Base-by-base conservation (phyloP, 805 yeast species). In the Metschnikowia baotianmanensis region DNA sequence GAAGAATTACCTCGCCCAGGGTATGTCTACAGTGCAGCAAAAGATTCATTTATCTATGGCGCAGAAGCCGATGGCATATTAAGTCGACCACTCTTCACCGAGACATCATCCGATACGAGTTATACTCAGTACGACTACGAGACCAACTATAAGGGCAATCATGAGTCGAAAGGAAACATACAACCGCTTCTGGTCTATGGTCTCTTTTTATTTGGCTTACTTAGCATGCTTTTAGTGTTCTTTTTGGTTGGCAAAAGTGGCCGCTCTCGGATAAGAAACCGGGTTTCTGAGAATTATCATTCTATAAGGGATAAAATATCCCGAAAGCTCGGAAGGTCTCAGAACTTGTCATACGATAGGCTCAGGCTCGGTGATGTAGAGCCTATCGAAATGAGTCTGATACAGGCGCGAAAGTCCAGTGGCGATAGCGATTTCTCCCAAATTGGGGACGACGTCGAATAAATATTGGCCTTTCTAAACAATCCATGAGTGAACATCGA, bases 41-140 rank as follows among this genome's bases (percentile, higher is more conserved):
- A 77, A 0, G 69, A 67, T 15, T 58, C 69, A 4, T 77, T 71
- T 50, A 62, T 67, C 19, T 64, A 65, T 43, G 87, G 87, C 3
- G 78, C 80, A 12, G 86, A 81, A 51, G 61, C 58, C 7, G 53
- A 51, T 3, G 73, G 69, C 2, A 48, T 74, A 0, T 34, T 49
- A 0, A 36, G 59, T 9, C 58, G 86, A 33, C 85, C 84, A 0
- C 52, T 37, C 2, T 77, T 63, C 45, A 34, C 46, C 2, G 34
- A 41, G 5, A 60, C 61, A 5, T 21, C 40, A 3, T 39, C 40
- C 4, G 53, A 41, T 9, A 43, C 38, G 5, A 46, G 42, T 16
- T 57, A 54, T 35, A 53, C 52, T 8, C 50, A 58, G 38, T 63
- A 41, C 38, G 67, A 63, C 46, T 64, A 63, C 36, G 67, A 63